A percentile compares a stretch with the other conserved stretches of the same genome.
These are phyloP conservation scores for Moniliella sp. DNA, from an alignment of 1,284 basidiomycete species.

Conservation along the genomic window DNA sequence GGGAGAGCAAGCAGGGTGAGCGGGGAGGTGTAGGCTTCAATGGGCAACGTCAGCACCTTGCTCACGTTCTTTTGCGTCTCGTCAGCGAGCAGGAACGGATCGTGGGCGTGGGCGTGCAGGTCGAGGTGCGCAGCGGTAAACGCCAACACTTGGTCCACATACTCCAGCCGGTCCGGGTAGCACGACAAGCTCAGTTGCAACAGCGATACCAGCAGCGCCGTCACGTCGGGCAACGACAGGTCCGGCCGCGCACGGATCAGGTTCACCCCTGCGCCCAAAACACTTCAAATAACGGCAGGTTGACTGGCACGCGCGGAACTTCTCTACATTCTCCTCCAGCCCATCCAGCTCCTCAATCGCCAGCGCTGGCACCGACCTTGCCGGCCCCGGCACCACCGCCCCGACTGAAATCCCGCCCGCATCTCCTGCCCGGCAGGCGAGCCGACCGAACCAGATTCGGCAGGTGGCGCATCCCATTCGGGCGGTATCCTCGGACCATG, in stretches of 20 bases:
- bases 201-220: conserved; percentile 25
- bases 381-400: no score
- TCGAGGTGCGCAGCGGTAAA: conserved; percentile 22
- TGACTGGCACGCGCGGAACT: conserved; percentile 29
- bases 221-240: conserved; percentile 25
- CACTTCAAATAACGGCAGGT: conserved; percentile 30
- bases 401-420: no score
- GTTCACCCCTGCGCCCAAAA: conserved; percentile 31
- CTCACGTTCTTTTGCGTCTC: conserved; percentile 19
- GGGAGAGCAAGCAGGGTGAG: conserved; percentile 27
- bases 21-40: conserved; percentile 23
- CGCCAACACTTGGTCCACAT: conserved; percentile 29
- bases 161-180: conserved; percentile 31
- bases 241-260: conserved; percentile 31
- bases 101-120: conserved; percentile 15
- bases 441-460: no score
- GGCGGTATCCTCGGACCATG: no score
- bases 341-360: no score
- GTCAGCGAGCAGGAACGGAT: no score
- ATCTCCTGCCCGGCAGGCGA: no score
- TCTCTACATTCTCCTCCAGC: no score
- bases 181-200: conserved; percentile 27
- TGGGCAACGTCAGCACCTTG: conserved; percentile 22
- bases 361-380: no score
- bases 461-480: no score